Conservation (phyloP, 108 stramenopile genomes). For the Cyclotella baltica region DNA sequence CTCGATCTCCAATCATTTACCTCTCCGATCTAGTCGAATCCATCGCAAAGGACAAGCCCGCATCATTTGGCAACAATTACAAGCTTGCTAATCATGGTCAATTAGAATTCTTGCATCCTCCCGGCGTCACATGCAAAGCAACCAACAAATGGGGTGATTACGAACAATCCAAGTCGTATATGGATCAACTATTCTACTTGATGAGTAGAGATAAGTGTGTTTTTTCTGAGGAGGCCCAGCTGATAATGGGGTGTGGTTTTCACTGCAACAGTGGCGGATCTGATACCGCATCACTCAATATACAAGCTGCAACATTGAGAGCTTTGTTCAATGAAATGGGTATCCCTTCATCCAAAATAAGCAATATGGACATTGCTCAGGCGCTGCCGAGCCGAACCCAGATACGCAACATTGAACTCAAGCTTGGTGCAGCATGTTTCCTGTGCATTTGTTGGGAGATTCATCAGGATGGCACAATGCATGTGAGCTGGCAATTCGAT, state of each 20-base stretch:
- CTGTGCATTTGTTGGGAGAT: neutral
- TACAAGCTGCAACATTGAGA: neutral
- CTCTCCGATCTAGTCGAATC: too few species aligned
- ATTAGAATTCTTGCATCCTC: too few species aligned
- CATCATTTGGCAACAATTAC: too few species aligned
- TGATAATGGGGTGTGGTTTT: neutral
- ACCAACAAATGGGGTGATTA: too few species aligned
- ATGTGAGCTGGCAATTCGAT: neutral
- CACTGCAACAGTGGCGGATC: neutral
- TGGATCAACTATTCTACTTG: too few species aligned
- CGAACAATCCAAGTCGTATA: too few species aligned
- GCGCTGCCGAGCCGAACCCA: neutral
- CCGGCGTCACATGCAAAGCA: too few species aligned
- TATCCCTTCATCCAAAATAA: neutral
- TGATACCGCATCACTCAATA: neutral
- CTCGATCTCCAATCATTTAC: too few species aligned
- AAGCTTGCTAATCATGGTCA: too few species aligned
- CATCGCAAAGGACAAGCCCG: too few species aligned
- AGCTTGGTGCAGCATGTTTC: too few species aligned
- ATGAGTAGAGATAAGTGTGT: neutral
- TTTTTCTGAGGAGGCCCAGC: neutral
- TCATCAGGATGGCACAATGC: neutral
- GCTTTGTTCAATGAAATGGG: neutral
- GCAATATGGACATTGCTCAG: neutral
- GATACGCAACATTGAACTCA: too few species aligned